Evolutionary conservation across 1,139 yeast genomes (phyloP).

Genomic region (Nadsonia starkeyi-henricii): DNA sequence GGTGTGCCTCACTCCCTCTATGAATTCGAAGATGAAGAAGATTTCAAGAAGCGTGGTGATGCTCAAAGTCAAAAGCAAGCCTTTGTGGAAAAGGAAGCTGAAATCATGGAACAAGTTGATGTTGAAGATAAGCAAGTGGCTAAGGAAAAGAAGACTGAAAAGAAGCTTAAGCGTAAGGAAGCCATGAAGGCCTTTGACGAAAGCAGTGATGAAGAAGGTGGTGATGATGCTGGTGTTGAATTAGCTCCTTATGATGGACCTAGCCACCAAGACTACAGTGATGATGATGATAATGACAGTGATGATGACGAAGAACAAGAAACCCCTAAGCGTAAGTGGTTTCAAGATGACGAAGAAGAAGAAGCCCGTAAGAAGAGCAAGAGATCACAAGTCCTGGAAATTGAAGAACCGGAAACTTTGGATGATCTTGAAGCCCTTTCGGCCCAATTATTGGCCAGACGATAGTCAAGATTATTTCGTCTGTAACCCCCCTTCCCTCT

Average conservation of each 20-base stretch:
- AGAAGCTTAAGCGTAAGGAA: conserved; percentile 81
- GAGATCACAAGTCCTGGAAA: conserved; percentile 40
- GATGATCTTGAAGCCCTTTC: conserved; percentile 92
- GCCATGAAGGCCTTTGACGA: conserved; percentile 30
- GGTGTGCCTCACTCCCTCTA: conserved; percentile 83
- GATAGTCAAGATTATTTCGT: not conserved
- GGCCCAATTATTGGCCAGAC: conserved; percentile 36
- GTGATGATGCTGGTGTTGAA: conserved; percentile 11
- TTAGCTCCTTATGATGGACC: conserved; percentile 10
- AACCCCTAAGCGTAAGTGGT: conserved; percentile 13
- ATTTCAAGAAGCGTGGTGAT: conserved; percentile 64
- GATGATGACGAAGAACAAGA: conserved; percentile 10
- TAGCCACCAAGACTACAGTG: conserved; percentile 10
- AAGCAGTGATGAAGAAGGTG: conserved; percentile 17
- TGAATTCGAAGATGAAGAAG: conserved; percentile 83
- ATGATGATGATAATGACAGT: conserved; percentile 4
- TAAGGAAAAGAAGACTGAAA: conserved; percentile 70
- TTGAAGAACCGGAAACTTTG: conserved; percentile 77
- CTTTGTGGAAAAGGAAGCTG: conserved; percentile 53
- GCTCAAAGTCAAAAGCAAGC: conserved; percentile 53
- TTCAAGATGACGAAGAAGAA: conserved; percentile 22
- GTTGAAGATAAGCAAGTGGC: conserved; percentile 67
- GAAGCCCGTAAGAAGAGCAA: conserved; percentile 18
- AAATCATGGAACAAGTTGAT: conserved; percentile 59
- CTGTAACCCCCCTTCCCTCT: not conserved